These are phyloP conservation scores for Colletotrichum costaricense DNA, from an alignment of 2,329 filamentous ascomycete genomes.

Conservation along the genomic window DNA sequence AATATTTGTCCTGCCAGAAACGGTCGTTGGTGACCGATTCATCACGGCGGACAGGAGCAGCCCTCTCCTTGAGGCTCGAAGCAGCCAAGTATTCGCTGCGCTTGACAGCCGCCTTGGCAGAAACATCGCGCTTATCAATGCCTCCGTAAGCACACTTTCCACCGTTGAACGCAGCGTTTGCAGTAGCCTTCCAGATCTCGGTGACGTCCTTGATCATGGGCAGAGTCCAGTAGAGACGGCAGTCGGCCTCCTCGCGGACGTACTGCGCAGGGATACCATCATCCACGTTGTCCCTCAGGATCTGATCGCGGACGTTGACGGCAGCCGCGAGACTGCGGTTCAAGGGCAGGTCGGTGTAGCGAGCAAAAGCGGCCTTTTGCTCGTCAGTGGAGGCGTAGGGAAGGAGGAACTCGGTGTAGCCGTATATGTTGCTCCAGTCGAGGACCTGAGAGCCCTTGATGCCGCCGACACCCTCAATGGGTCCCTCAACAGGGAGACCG, in stretches of 20 bases:
- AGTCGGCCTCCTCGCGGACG: slow-evolving; percentile 59
- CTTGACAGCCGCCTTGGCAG: not conserved
- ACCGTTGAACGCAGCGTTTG: slow-evolving; percentile 52
- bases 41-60: not conserved
- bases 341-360: slow-evolving; percentile 46
- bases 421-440: slow-evolving; percentile 44
- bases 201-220: slow-evolving; percentile 59
- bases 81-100: slow-evolving; percentile 3
- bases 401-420: slow-evolving; percentile 37
- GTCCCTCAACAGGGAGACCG: slow-evolving; percentile 57
- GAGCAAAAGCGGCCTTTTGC: slow-evolving; percentile 43
- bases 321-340: slow-evolving; percentile 46
- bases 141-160: slow-evolving; percentile 52
- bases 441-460: slow-evolving; percentile 61
- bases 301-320: slow-evolving; percentile 54
- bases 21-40: not conserved
- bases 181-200: slow-evolving; percentile 59
- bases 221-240: slow-evolving; percentile 62
- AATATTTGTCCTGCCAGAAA: slow-evolving; percentile 1
- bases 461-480: slow-evolving; percentile 65
- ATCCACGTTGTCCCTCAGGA: slow-evolving; percentile 47
- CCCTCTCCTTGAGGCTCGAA: not conserved
- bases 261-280: slow-evolving; percentile 60
- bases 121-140: slow-evolving; percentile 37
- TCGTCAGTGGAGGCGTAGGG: slow-evolving; percentile 42